Conservation (phyloP, 192 early-diverging fungal species). For the Backusella morwellensis region DNA sequence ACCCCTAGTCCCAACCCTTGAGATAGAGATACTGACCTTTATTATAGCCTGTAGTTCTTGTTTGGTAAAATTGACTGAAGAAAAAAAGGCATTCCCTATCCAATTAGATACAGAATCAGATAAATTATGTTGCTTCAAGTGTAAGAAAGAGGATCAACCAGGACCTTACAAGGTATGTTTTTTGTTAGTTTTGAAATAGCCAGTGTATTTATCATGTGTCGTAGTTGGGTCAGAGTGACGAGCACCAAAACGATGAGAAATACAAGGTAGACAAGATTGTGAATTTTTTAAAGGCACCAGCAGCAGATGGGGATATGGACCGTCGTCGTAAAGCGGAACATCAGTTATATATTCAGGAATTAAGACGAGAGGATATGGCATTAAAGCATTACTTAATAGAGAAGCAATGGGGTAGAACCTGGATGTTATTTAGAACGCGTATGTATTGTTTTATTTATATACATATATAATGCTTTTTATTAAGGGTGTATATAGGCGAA, state of each 20-base stretch:
- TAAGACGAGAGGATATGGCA: conserved; percentile 28
- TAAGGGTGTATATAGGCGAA: conserved; percentile 16
- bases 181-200: background rate
- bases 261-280: conserved; percentile 1
- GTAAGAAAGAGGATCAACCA: conserved; percentile 9
- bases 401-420: conserved; percentile 28
- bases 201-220: no score
- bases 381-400: conserved; percentile 29
- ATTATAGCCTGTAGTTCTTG: conserved; percentile 8
- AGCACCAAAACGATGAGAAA: background rate
- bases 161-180: background rate
- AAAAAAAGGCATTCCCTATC: conserved; percentile 5
- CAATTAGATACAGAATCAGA: conserved; percentile 9
- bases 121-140: conserved; percentile 10
- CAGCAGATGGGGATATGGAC: background rate
- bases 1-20: background rate
- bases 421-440: conserved; percentile 36
- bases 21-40: background rate
- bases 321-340: conserved; percentile 26
- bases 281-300: background rate
- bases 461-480: background rate
- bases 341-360: conserved; percentile 25
- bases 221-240: background rate
- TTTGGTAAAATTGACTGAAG: background rate
- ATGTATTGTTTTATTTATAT: background rate